Evolutionary conservation across 495 filamentous ascomycete species (phyloP), one percentile per base, ranked within the genome.

Genomic region (Lasiosphaeria miniovina): DNA sequence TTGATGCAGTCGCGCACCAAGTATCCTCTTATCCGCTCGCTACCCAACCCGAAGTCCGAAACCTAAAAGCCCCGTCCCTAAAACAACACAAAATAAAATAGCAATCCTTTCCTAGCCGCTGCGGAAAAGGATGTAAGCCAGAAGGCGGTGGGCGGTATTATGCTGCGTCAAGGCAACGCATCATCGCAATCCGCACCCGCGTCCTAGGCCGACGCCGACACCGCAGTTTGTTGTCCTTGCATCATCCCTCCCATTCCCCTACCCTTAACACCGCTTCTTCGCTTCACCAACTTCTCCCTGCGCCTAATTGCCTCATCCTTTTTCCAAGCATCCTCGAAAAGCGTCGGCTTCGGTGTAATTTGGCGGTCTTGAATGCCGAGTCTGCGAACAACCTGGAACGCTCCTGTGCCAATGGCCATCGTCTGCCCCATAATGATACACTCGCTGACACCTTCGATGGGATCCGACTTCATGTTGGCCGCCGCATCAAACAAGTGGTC

Each of bases 381-480:
- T 61, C 82, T 78, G 57, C 91, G 80, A 24, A 96, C 87, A 14
- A 97, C 87, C 70, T 93, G 85, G 82, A 96, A 91, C 7, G 91
- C 89, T 2, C 94, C 94, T 0, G 94, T 98, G 4, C 94, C 94
- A 45, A 97, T 80, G 35, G 82, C 84, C 80, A 98, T 90, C 36
- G 84, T 90, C 82, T 96, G 91, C 34, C 94, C 94, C 88, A 98
- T 93, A 68, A 98, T 98, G 69, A 98, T 98, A 74, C 92, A 96
- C 75, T 98, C 94, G 34, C 86, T 90, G 8, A 98, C 94, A 61
- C 94, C 94, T 70, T 94, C 89, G 54, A 98, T 90, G 49, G 81
- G 77, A 73, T 98, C 94, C 33, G 80, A 86, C 74, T 96, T 96
- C 79, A 93, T 93, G 45, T 86, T 84, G 49, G 89, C 88, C 54